These are phyloP conservation scores for Magnusiomyces fungicola DNA, from an alignment of 1,139 yeast genomes.

Conservation along the genomic window DNA sequence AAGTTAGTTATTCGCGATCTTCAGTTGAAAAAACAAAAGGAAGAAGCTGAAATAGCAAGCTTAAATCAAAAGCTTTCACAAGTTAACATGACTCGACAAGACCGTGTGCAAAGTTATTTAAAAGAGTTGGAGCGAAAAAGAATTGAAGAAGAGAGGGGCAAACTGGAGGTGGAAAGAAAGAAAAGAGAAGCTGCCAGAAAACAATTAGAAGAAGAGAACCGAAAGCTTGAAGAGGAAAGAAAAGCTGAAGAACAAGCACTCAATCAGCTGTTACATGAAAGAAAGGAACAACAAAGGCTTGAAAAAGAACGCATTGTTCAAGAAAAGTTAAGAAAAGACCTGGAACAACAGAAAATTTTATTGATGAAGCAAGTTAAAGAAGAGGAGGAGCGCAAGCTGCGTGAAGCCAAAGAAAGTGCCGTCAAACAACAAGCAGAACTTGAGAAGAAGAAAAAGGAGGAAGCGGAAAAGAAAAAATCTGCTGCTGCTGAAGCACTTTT, in stretches of 20 bases:
- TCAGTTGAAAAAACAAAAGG: conserved; percentile 2
- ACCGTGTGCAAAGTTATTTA: not conserved
- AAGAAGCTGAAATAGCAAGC: conserved; percentile 8
- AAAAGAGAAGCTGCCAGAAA: conserved; percentile 21
- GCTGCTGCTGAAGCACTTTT: too few species aligned
- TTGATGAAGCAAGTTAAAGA: not conserved
- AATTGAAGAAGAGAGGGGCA: conserved; percentile 9
- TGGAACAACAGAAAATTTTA: not conserved
- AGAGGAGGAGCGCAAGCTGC: conserved; percentile 1
- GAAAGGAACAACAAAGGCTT: conserved; percentile 19
- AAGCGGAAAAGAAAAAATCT: not conserved
- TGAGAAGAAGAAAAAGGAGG: conserved; percentile 7
- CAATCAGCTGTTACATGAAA: conserved; percentile 21
- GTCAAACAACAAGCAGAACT: conserved; percentile 12
- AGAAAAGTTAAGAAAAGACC: conserved; percentile 13
- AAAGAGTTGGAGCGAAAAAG: conserved; percentile 11
- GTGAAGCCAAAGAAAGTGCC: conserved; percentile 16
- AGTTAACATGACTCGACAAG: not conserved
- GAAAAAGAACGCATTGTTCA: conserved; percentile 22
- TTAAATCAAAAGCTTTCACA: conserved; percentile 6
- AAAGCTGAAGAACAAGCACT: conserved; percentile 20
- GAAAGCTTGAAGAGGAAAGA: conserved; percentile 11
- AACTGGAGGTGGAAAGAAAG: conserved; percentile 14
- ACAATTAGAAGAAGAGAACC: conserved; percentile 13
- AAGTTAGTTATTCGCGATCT: not conserved